phyloP scores from a whole-genome alignment of 352 stramenopile genomes.

The Phytophthora sp. region DNA sequence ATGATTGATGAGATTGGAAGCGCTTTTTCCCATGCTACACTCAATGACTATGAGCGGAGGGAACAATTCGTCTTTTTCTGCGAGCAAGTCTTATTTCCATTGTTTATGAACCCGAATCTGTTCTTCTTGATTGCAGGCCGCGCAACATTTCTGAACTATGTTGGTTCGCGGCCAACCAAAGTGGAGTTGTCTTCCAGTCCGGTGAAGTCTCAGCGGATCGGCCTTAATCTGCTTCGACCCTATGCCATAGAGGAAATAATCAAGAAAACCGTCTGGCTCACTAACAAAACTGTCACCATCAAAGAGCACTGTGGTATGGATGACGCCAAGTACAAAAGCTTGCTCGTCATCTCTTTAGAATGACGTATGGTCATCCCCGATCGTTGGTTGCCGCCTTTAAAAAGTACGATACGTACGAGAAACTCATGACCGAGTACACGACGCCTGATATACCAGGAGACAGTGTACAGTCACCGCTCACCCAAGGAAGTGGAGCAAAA shows the following conservation, averaged over 20 bases:
- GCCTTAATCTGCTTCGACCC: background rate
- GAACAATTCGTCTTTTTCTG: background rate
- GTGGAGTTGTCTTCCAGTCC: background rate
- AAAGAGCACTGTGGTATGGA: background rate
- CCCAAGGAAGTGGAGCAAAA: background rate
- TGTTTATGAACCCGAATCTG: conserved; percentile 6
- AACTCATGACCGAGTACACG: too few relatives aligned
- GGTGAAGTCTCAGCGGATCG: background rate
- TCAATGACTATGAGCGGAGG: background rate
- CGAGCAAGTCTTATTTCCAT: background rate
- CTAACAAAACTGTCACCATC: background rate
- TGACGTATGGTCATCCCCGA: background rate
- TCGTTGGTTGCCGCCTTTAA: background rate
- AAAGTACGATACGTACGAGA: background rate
- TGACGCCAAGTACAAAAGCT: background rate
- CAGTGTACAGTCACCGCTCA: background rate
- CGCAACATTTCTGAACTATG: conserved; percentile 12
- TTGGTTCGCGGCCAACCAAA: background rate
- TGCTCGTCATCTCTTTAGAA: background rate
- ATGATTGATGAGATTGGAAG: conserved; percentile 20
- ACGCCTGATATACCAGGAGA: too few relatives aligned
- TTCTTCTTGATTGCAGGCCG: conserved; percentile 26
- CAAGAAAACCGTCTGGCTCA: background rate
- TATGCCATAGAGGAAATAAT: background rate
- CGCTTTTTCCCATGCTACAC: background rate